phyloP scores from a whole-genome alignment of 2,329 filamentous ascomycete genomes.

The Teratosphaeria epicoccoides region DNA sequence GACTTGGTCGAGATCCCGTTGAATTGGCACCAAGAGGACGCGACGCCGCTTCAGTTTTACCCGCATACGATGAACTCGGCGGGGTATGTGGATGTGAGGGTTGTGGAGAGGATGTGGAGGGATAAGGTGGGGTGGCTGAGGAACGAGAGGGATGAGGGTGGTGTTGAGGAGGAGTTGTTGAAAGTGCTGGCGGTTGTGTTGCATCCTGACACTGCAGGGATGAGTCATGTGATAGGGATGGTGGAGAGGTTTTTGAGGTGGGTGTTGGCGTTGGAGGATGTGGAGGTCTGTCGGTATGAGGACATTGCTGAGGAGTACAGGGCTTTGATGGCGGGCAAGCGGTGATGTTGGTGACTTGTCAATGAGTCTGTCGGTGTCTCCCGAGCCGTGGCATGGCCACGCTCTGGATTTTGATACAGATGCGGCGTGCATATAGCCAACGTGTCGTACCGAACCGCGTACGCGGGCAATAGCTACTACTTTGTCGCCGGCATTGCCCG shows the following conservation, averaged over 20 bases:
- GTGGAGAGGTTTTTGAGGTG: slow-evolving; percentile 42
- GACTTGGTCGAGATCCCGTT: slow-evolving; percentile 38
- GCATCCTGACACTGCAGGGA: slow-evolving; percentile 50
- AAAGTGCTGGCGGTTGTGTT: slow-evolving; percentile 35
- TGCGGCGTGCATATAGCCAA: no score
- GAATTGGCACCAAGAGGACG: slow-evolving; percentile 44
- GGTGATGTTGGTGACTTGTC: neutral
- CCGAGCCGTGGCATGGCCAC: neutral
- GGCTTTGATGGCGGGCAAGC: slow-evolving; percentile 1
- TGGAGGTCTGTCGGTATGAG: slow-evolving; percentile 37
- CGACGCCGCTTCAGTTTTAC: slow-evolving; percentile 39
- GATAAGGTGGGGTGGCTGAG: slow-evolving; percentile 48
- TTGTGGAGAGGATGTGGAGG: slow-evolving; percentile 51
- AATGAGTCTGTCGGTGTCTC: no score
- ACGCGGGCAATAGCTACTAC: neutral
- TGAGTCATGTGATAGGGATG: slow-evolving; percentile 52
- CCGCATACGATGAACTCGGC: slow-evolving; percentile 42
- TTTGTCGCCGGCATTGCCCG: neutral
- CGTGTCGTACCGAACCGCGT: no score
- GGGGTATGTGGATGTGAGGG: slow-evolving; percentile 47
- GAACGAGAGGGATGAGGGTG: slow-evolving; percentile 27
- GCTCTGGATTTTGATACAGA: neutral
- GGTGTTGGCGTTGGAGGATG: slow-evolving; percentile 36
- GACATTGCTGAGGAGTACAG: slow-evolving; percentile 31
- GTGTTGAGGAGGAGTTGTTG: slow-evolving; percentile 34